Percentiles rank a stretch among this genome's conserved stretches.
These are phyloP conservation scores for Penicillium silybi DNA, from an alignment of 495 filamentous ascomycete species.

Conservation along the genomic window DNA sequence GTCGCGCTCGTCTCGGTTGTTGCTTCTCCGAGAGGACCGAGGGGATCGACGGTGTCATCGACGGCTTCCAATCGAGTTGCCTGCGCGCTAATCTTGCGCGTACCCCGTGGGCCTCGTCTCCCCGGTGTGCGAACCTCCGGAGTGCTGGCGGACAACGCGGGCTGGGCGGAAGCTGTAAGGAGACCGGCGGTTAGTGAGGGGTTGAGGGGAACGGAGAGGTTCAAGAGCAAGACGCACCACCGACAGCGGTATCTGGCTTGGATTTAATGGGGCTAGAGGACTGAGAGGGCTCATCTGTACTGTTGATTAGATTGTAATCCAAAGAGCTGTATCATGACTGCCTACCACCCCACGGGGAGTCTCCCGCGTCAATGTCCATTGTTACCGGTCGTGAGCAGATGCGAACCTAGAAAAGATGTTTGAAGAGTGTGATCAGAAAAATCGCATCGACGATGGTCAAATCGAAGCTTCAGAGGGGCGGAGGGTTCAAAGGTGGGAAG, in stretches of 20 bases:
- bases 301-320: slow-evolving; percentile 18
- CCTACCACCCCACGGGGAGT: slow-evolving; percentile 70
- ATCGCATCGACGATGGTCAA: slow-evolving; percentile 4
- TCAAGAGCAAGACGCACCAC: slow-evolving; percentile 19
- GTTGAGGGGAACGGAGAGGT: slow-evolving; percentile 17
- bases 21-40: slow-evolving; percentile 75
- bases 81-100: slow-evolving; percentile 74
- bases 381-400: slow-evolving; percentile 7
- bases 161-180: slow-evolving; percentile 32
- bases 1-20: slow-evolving; percentile 39
- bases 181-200: slow-evolving; percentile 29
- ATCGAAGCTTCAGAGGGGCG: slow-evolving; percentile 6
- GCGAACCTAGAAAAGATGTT: slow-evolving; percentile 3
- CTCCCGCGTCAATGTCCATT: slow-evolving; percentile 62
- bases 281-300: slow-evolving; percentile 56
- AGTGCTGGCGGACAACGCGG: slow-evolving; percentile 30
- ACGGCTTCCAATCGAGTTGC: slow-evolving; percentile 82
- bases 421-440: slow-evolving; percentile 2
- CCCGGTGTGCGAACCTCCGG: slow-evolving; percentile 43
- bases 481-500: slow-evolving; percentile 15
- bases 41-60: slow-evolving; percentile 86
- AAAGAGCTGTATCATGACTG: slow-evolving; percentile 34
- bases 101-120: slow-evolving; percentile 53
- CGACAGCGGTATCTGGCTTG: slow-evolving; percentile 25
- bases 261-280: slow-evolving; percentile 34